phyloP scores from a whole-genome alignment of 148 eudicot species.

The Dianthus caryophyllus region DNA sequence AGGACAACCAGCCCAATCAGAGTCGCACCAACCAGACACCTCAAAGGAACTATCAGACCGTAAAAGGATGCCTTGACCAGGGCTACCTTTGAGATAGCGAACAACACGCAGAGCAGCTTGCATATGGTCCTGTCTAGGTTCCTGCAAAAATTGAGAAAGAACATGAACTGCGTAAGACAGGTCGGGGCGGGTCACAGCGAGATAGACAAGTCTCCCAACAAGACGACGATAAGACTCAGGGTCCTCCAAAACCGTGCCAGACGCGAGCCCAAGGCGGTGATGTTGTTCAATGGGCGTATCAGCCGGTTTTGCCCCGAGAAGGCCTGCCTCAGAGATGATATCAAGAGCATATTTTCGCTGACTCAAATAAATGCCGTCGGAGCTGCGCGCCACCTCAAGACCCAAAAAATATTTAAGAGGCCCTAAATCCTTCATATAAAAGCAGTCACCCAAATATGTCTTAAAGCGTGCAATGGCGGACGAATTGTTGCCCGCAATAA shows the following conservation, averaged over 20 bases:
- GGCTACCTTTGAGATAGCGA: not conserved
- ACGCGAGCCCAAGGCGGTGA: not conserved
- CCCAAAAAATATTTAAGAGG: too few species aligned
- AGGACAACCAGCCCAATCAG: not conserved
- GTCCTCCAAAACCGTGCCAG: not conserved
- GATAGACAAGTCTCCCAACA: not conserved
- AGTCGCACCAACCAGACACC: not conserved
- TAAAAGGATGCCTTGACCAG: not conserved
- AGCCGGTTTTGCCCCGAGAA: not conserved
- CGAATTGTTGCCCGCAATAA: not conserved
- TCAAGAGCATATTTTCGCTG: too few species aligned
- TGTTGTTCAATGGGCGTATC: not conserved
- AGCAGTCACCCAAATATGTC: not conserved
- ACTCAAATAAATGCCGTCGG: too few species aligned
- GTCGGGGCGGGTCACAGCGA: not conserved
- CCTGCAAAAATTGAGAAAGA: conserved; percentile 10
- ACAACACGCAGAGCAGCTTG: not conserved
- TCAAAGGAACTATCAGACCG: not conserved
- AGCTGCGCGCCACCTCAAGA: too few species aligned
- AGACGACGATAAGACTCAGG: not conserved
- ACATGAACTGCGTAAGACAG: not conserved
- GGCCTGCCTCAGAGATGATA: too few species aligned
- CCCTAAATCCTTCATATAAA: too few species aligned
- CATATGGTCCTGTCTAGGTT: not conserved
- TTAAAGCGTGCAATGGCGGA: too few species aligned